Percentiles rank a stretch among this genome's conserved stretches.
Evolutionary conservation across 2,329 filamentous ascomycete genomes (phyloP).

Genomic region (Penicillium sp.): DNA sequence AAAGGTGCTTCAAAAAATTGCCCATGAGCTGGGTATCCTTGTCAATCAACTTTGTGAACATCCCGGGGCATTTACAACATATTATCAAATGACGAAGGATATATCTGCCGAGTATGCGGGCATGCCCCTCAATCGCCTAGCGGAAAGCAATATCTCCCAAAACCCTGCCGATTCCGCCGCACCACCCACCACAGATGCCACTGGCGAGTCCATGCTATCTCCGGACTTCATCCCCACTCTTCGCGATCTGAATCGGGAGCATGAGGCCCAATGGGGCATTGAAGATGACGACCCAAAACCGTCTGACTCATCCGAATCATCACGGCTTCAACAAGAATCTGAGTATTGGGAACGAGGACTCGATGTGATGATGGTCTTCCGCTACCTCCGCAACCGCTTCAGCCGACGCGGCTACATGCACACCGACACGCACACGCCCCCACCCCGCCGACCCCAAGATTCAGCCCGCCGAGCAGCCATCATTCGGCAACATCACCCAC

Average conservation of each 20-base stretch:
- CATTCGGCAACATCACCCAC: slow-evolving; percentile 84
- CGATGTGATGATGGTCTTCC: slow-evolving; percentile 87
- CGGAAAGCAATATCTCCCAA: slow-evolving; percentile 26
- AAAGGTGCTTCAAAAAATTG: slow-evolving; percentile 77
- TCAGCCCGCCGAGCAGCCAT: slow-evolving; percentile 74
- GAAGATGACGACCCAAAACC: slow-evolving; percentile 55
- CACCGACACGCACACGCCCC: slow-evolving; percentile 33
- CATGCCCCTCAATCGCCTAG: slow-evolving; percentile 54
- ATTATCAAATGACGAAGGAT: slow-evolving; percentile 62
- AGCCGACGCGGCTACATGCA: slow-evolving; percentile 47
- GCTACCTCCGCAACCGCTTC: slow-evolving; percentile 77
- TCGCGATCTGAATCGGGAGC: slow-evolving; percentile 40
- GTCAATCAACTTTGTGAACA: slow-evolving; percentile 82
- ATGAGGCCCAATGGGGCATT: slow-evolving; percentile 65
- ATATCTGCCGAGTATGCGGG: slow-evolving; percentile 73
- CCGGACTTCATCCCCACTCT: slow-evolving; percentile 54
- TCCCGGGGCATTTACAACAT: slow-evolving; percentile 84
- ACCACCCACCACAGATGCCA: slow-evolving; percentile 14
- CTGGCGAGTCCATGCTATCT: slow-evolving; percentile 31
- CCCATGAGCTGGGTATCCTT: slow-evolving; percentile 79
- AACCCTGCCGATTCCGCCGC: slow-evolving; percentile 8
- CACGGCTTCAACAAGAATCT: slow-evolving; percentile 53
- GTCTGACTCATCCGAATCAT: slow-evolving; percentile 34
- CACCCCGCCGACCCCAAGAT: slow-evolving; percentile 55
- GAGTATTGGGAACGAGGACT: slow-evolving; percentile 94